Base-by-base conservation (phyloP, 108 stramenopile genomes). In the Thalassiosira profunda region DNA sequence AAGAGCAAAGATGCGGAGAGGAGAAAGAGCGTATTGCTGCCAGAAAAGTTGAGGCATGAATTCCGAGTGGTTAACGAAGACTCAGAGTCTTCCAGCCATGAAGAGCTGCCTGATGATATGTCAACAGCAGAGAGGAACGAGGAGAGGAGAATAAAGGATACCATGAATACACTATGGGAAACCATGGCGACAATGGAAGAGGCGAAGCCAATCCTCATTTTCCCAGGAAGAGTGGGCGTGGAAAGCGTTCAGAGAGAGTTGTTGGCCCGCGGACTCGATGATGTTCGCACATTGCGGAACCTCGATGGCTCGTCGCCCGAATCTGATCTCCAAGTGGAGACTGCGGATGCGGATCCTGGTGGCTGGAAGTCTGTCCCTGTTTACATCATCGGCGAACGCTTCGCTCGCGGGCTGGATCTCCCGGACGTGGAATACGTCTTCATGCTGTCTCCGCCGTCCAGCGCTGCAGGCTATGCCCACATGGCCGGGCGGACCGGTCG, bases 401-500 rank as follows among this genome's bases (percentile, higher is more conserved):
- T 91, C 40, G 90, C 83, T 3, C 83, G 90, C 6, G 90, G 90
- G 20, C 43, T 91, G 29, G 90, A 91, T 70, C 60, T 91, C 5
- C 76, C 73, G 11, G 52, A 79, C 53, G 76, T 91, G 12, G 66
- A 69, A 34, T 84, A 84, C 48, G 90, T 91, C 2, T 58, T 76
- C 20, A 57, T 91, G 49, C 53, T 82, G 8, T 64, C 80, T 0
- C 81, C 81, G 12, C 90, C 90, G 34, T 82, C 83, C 0, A 85
- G 83, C 73, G 78, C 85, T 4, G 87, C 87, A 3, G 83, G 77
- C 4, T 91, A 91, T 57, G 63, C 86, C 5, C 90, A 91, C 59
- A 74, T 88, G 74, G 79, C 87, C 1, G 90, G 90, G 23, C 74
- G 90, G 4, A 91, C 90, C n/a, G 90, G 86, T 30, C 54, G 90